Evolutionary conservation across 2,329 filamentous ascomycete species (phyloP).

Genomic region (Curvularia sp.): DNA sequence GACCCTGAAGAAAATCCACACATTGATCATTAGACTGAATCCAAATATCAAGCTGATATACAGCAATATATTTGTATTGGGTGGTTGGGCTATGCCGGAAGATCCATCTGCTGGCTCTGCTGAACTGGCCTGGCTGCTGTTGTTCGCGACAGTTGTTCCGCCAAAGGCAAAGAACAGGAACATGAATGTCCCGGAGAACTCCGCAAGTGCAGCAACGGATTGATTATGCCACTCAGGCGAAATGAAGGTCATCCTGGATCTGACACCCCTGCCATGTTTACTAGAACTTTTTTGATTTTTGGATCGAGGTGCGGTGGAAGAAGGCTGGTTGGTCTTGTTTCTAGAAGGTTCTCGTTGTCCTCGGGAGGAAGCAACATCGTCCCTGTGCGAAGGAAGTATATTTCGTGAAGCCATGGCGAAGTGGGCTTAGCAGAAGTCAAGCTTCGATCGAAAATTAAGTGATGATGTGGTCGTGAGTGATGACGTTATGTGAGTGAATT

Average conservation of each 20-base stretch:
- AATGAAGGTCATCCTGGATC: not conserved
- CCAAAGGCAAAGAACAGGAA: conserved; percentile 53
- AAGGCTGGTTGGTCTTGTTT: not conserved
- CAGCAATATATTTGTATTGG: conserved; percentile 44
- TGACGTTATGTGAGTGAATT: not conserved
- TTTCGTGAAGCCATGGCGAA: not conserved
- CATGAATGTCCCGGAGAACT: conserved; percentile 52
- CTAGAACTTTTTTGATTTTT: no score
- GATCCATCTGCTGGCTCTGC: not conserved
- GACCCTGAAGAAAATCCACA: conserved; percentile 52
- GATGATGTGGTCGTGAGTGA: not conserved
- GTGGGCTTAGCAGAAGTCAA: not conserved
- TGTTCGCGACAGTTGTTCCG: conserved; percentile 50
- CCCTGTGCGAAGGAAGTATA: not conserved
- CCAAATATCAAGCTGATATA: conserved; percentile 51
- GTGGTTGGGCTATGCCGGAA: conserved; percentile 41
- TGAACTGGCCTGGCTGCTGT: conserved; percentile 19
- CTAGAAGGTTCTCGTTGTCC: not conserved
- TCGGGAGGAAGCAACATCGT: not conserved
- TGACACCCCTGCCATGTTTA: not conserved
- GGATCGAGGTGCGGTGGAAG: not conserved
- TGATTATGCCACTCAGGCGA: conserved; percentile 43
- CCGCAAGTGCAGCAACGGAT: conserved; percentile 46
- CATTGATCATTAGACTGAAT: conserved; percentile 51
- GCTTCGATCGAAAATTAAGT: not conserved